phyloP scores from a whole-genome alignment of 2,329 filamentous ascomycete genomes.

The Phyllosticta capitalensis region DNA sequence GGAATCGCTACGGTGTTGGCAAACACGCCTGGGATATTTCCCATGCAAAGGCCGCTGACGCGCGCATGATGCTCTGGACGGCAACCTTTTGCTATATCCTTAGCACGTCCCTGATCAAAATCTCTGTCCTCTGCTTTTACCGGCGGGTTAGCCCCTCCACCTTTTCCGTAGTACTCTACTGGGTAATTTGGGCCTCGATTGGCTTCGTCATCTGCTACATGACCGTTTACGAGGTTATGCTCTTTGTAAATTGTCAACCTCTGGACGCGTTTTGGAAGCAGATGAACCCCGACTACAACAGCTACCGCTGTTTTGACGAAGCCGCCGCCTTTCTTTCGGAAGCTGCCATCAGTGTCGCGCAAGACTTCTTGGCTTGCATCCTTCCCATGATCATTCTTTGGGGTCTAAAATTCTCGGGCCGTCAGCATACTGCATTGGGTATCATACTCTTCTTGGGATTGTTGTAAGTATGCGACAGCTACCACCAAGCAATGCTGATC shows the following conservation, averaged over 20 bases:
- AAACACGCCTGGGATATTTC: slow-evolving; percentile 6
- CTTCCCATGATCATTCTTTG: slow-evolving; percentile 37
- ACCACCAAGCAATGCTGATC: neutral
- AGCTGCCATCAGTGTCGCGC: slow-evolving; percentile 29
- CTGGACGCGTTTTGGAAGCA: slow-evolving; percentile 32
- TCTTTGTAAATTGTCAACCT: slow-evolving; percentile 30
- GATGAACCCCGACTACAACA: slow-evolving; percentile 25
- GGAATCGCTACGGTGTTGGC: slow-evolving; percentile 4
- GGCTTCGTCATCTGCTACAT: slow-evolving; percentile 30
- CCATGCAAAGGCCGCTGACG: neutral
- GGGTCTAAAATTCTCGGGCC: slow-evolving; percentile 33
- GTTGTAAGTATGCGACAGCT: slow-evolving; percentile 22
- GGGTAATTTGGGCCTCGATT: slow-evolving; percentile 30
- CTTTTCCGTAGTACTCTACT: slow-evolving; percentile 26
- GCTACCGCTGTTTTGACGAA: slow-evolving; percentile 29
- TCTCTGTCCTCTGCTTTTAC: slow-evolving; percentile 33
- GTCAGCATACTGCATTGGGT: slow-evolving; percentile 36
- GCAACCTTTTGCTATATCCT: slow-evolving; percentile 16
- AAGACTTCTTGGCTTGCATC: slow-evolving; percentile 32
- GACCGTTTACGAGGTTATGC: slow-evolving; percentile 26
- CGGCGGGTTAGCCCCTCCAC: slow-evolving; percentile 22
- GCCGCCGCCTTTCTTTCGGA: slow-evolving; percentile 28
- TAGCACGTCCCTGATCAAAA: slow-evolving; percentile 22
- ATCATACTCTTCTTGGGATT: slow-evolving; percentile 37
- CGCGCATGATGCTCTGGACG: neutral